Evolutionary conservation across 2,329 filamentous ascomycete genomes (phyloP).

Genomic region (Blumeriella jaapii): DNA sequence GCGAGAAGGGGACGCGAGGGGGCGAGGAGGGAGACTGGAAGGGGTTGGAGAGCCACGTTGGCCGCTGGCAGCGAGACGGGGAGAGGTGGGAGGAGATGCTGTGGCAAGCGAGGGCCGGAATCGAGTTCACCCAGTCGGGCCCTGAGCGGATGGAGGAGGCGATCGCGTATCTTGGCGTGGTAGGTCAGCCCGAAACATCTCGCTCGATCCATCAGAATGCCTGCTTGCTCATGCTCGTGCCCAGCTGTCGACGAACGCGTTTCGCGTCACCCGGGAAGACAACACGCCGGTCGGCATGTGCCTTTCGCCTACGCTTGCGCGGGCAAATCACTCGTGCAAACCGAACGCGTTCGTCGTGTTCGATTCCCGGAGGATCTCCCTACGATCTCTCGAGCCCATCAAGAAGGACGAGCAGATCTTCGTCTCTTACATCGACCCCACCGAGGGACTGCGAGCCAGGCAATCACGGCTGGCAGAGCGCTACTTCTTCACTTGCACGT

Average conservation of each 20-base stretch:
- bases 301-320: constrained; percentile 37
- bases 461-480: constrained; percentile 12
- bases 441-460: constrained; percentile 5
- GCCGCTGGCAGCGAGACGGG: constrained; percentile 28
- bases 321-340: constrained; percentile 51
- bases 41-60: constrained; percentile 36
- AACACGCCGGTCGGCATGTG: constrained; percentile 42
- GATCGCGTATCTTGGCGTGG: constrained; percentile 42
- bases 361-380: constrained; percentile 36
- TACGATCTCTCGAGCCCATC: constrained; percentile 40
- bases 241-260: constrained; percentile 51
- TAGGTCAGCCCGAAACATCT: too few relatives aligned
- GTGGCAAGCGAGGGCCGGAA: constrained; percentile 38
- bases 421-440: constrained; percentile 49
- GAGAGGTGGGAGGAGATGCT: constrained; percentile 33
- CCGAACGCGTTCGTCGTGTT: constrained; percentile 50
- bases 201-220: too few relatives aligned
- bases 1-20: constrained; percentile 19
- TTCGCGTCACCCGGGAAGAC: constrained; percentile 43
- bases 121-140: constrained; percentile 34
- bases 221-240: constrained; percentile 3
- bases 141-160: constrained; percentile 31
- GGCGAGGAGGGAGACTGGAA: constrained; percentile 25
- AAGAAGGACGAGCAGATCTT: constrained; percentile 43
- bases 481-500: constrained; percentile 23